Evolutionary conservation across 1,284 basidiomycete genomes (phyloP).

Genomic region (Naganishia sp.): DNA sequence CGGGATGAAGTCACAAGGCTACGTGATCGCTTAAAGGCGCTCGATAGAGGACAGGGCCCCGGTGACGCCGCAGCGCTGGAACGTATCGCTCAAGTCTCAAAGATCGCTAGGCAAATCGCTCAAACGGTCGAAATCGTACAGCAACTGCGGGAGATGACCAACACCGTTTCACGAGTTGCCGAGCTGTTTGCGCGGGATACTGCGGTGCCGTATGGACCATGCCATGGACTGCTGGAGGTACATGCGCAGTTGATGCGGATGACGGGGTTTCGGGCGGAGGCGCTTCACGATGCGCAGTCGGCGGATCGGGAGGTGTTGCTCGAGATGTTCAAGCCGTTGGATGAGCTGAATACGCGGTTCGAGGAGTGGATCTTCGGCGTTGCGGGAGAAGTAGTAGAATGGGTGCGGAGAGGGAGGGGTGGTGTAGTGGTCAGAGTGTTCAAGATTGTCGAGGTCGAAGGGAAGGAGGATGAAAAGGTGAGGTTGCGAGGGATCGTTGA

Average conservation of each 20-base stretch:
- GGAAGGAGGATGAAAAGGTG: slow-evolving; percentile 91
- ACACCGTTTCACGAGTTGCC: slow-evolving; percentile 76
- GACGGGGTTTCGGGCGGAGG: slow-evolving; percentile 89
- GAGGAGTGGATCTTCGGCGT: slow-evolving; percentile 81
- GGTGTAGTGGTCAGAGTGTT: slow-evolving; percentile 86
- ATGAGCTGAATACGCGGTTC: slow-evolving; percentile 76
- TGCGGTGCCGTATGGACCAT: slow-evolving; percentile 65
- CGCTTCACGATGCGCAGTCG: slow-evolving; percentile 77
- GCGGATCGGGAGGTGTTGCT: slow-evolving; percentile 68
- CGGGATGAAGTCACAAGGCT: slow-evolving; percentile 79
- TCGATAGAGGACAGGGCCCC: slow-evolving; percentile 46
- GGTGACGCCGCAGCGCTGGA: slow-evolving; percentile 83
- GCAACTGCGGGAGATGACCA: slow-evolving; percentile 84
- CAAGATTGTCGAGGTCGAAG: slow-evolving; percentile 93
- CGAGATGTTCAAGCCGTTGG: slow-evolving; percentile 85
- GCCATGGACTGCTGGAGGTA: slow-evolving; percentile 82
- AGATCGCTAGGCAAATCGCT: slow-evolving; percentile 92
- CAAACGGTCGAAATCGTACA: slow-evolving; percentile 94
- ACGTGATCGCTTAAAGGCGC: slow-evolving; percentile 83
- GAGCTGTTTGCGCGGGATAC: slow-evolving; percentile 75
- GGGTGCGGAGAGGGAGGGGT: slow-evolving; percentile 75
- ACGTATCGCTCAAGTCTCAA: slow-evolving; percentile 69
- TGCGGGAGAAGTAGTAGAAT: slow-evolving; percentile 72
- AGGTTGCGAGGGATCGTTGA: slow-evolving; percentile 28
- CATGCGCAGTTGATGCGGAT: slow-evolving; percentile 88